Percentiles rank a stretch among this genome's conserved stretches.
phyloP scores from a whole-genome alignment of 176 grass and related monocot species.

The Bromus sterilis region DNA sequence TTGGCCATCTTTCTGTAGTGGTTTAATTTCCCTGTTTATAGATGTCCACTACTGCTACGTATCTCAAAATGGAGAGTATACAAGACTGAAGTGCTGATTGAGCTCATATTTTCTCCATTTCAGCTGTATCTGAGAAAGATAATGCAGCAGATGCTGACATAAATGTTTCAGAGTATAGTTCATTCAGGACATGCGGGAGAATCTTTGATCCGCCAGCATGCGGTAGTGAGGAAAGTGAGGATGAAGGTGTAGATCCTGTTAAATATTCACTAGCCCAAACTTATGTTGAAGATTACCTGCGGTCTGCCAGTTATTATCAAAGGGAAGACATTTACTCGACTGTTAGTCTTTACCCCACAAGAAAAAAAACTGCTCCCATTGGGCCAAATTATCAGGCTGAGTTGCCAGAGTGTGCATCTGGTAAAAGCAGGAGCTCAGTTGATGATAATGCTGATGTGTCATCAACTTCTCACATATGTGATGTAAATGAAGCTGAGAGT shows the following conservation, averaged over 20 bases:
- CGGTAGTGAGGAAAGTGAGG: constrained; percentile 31
- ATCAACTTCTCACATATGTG: constrained; percentile 11
- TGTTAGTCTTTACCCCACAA: constrained; percentile 24
- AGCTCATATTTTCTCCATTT: not conserved
- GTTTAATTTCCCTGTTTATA: not conserved
- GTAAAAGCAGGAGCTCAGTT: not conserved
- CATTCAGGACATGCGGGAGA: constrained; percentile 7
- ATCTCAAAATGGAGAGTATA: not conserved
- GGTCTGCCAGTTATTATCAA: constrained; percentile 31
- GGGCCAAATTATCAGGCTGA: constrained; percentile 76
- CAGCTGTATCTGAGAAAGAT: constrained; percentile 17
- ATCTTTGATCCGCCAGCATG: constrained; percentile 5
- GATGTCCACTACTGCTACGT: not conserved
- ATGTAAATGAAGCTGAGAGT: constrained; percentile 32
- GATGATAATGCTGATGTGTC: constrained; percentile 5
- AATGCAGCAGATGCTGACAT: not conserved
- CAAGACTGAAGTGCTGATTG: not conserved
- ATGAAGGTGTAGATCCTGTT: constrained; percentile 42
- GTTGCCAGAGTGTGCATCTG: constrained; percentile 45
- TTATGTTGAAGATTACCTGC: constrained; percentile 33
- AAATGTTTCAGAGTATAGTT: not conserved
- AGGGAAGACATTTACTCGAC: constrained; percentile 28
- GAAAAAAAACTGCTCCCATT: constrained; percentile 53
- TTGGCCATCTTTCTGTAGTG: not conserved
- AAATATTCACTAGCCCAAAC: constrained; percentile 18